Conservation (phyloP, 192 early-diverging fungal species). For the Entomortierella beljakovae region DNA sequence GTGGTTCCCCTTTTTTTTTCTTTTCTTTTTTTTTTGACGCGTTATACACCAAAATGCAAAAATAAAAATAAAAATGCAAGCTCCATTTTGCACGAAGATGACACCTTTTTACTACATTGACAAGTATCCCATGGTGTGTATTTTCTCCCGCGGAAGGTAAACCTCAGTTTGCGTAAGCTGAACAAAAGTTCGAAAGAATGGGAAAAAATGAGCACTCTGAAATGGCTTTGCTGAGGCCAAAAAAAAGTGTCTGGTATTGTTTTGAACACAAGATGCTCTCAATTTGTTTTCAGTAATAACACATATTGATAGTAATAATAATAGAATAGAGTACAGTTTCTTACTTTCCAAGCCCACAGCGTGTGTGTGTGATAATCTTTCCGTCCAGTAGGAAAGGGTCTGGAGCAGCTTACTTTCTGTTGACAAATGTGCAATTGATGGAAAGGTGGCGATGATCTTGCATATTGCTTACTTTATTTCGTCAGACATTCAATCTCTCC, state of each 20-base stretch:
- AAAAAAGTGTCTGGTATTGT: too few species aligned
- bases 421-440: not conserved
- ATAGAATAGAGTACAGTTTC: too few species aligned
- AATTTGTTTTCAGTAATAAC: not conserved
- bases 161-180: slow-evolving; percentile 23
- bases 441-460: slow-evolving; percentile 2
- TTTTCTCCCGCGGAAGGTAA: slow-evolving; percentile 32
- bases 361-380: not conserved
- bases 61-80: too few species aligned
- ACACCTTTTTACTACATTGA: not conserved
- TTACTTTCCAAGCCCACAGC: not conserved
- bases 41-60: too few species aligned
- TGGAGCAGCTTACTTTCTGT: not conserved
- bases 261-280: not conserved
- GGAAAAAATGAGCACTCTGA: not conserved
- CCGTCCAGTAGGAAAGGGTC: not conserved
- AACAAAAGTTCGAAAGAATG: not conserved
- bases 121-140: not conserved
- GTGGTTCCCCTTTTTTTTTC: too few species aligned
- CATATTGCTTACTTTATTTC: not conserved
- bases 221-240: not conserved
- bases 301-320: too few species aligned
- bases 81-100: not conserved
- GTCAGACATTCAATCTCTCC: not conserved
- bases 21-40: too few species aligned